Conservation (phyloP, 2,329 filamentous ascomycete species). For the Herpotrichia juniperi region DNA sequence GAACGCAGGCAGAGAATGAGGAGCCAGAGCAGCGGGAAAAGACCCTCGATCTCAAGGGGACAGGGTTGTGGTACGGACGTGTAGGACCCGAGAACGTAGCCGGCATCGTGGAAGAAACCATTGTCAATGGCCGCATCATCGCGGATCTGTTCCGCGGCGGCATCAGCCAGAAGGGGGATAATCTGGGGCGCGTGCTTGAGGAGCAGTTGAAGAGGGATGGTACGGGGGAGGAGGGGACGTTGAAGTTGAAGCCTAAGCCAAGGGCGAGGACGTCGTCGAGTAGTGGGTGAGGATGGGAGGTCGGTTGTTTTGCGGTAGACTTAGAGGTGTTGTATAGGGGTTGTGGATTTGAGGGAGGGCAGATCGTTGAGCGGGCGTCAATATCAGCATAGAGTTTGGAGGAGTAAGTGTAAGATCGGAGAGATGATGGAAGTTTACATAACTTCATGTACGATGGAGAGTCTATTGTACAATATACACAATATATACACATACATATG, state of each 20-base stretch:
- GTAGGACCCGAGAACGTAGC: constrained; percentile 78
- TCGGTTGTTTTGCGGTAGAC: too few species aligned
- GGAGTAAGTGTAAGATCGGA: too few species aligned
- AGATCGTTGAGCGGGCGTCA: too few species aligned
- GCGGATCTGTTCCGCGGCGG: constrained; percentile 75
- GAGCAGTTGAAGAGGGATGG: constrained; percentile 35
- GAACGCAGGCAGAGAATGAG: not conserved
- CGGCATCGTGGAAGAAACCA: constrained; percentile 74
- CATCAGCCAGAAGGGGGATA: constrained; percentile 49
- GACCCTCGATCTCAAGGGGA: constrained; percentile 66
- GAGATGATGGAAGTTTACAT: too few species aligned
- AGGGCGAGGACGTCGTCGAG: too few species aligned
- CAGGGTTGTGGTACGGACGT: constrained; percentile 82
- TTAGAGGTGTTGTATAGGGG: too few species aligned
- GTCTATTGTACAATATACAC: not conserved
- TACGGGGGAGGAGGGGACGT: constrained; percentile 27
- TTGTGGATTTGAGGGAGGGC: too few species aligned
- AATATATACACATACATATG: not conserved
- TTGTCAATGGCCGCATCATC: constrained; percentile 70
- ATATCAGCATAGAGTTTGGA: too few species aligned
- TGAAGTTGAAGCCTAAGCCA: constrained; percentile 29
- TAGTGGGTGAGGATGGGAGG: too few species aligned
- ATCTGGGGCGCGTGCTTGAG: constrained; percentile 38
- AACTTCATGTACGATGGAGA: too few species aligned
- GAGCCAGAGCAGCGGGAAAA: not conserved